Conservation (phyloP, 225 moss, liverwort and hornwort genomes). For the Polytrichum formosum region DNA sequence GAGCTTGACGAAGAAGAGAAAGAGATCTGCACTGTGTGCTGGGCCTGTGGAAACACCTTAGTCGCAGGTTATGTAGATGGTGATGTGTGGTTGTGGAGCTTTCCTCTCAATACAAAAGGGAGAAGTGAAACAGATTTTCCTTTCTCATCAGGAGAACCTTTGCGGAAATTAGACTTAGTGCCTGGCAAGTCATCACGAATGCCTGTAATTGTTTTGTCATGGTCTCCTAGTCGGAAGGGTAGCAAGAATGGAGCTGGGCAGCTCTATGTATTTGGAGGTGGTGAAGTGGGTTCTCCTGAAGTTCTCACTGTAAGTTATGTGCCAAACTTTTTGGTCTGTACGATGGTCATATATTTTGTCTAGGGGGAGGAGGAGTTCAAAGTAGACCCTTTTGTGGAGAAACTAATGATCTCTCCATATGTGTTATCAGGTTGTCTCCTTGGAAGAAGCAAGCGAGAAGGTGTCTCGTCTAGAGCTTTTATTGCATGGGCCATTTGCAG, state of each 20-base stretch:
- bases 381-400: no score
- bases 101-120: conserved; percentile 40
- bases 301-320: conserved; percentile 40
- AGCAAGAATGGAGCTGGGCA: conserved; percentile 43
- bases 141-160: conserved; percentile 37
- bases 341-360: neutral
- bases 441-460: conserved; percentile 39
- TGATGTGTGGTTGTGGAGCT: conserved; percentile 58
- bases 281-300: conserved; percentile 56
- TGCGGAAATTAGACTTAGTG: conserved; percentile 39
- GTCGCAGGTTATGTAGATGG: conserved; percentile 60
- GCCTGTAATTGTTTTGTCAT: conserved; percentile 54
- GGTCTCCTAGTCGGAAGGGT: conserved; percentile 33
- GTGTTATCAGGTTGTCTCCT: conserved; percentile 39
- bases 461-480: conserved; percentile 43
- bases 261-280: conserved; percentile 60
- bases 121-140: conserved; percentile 20
- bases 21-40: conserved; percentile 61
- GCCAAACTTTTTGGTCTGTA: neutral
- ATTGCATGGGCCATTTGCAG: conserved; percentile 56
- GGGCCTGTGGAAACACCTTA: conserved; percentile 58
- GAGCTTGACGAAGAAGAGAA: conserved; percentile 54
- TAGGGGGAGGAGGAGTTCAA: neutral
- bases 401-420: no score
- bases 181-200: conserved; percentile 44